Conservation (phyloP, 495 filamentous ascomycete species). For the Viridothelium virens region DNA sequence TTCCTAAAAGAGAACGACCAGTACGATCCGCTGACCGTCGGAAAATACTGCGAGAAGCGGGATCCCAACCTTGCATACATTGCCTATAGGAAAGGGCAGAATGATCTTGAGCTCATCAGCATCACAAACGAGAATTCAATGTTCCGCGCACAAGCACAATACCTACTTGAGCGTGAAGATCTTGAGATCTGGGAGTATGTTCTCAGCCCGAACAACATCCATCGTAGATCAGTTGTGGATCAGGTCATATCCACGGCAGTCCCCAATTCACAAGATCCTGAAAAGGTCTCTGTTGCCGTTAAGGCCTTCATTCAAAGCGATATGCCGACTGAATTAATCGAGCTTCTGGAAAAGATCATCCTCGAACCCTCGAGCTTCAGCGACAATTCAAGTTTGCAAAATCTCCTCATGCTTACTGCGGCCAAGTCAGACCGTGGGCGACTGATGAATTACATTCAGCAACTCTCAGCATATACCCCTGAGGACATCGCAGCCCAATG, state of each 20-base stretch:
- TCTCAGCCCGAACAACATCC: conserved; percentile 87
- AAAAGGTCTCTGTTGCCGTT: conserved; percentile 92
- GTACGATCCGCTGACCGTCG: conserved; percentile 86
- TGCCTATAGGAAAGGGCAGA: conserved; percentile 92
- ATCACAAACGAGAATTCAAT: conserved; percentile 99
- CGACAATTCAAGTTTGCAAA: conserved; percentile 93
- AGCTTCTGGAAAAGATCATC: conserved; percentile 98
- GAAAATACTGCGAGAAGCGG: conserved; percentile 98
- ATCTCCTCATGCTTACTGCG: conserved; percentile 92
- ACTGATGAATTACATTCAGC: conserved; percentile 94
- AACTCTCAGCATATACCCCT: conserved; percentile 77
- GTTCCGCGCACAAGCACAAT: conserved; percentile 94
- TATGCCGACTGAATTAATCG: conserved; percentile 88
- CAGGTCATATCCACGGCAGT: conserved; percentile 96
- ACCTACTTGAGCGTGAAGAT: conserved; percentile 86
- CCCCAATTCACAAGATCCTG: conserved; percentile 85
- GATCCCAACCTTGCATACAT: conserved; percentile 97
- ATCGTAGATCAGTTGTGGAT: conserved; percentile 87
- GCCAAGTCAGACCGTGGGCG: conserved; percentile 93
- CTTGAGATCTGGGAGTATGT: conserved; percentile 90
- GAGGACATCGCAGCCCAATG: conserved; percentile 90
- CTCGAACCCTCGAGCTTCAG: conserved; percentile 95
- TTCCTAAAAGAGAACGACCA: conserved; percentile 98
- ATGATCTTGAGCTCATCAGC: conserved; percentile 92
- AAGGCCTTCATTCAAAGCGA: conserved; percentile 85